Base-by-base conservation (phyloP, 1,284 basidiomycete species). In the Papiliotrema nemorosa region DNA sequence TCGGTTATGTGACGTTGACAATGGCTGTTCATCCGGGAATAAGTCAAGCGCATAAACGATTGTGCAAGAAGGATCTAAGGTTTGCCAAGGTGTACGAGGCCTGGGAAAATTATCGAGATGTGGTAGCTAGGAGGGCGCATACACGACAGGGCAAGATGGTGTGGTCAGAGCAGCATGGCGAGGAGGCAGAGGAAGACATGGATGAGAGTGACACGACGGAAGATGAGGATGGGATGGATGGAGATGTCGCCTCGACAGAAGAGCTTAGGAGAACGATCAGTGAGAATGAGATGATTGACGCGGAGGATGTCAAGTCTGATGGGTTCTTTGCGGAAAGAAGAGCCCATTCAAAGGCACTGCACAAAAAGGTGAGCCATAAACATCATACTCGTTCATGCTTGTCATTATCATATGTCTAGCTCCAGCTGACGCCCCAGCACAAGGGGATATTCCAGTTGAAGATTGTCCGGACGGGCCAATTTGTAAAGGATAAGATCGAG, bases 371-470 rank as follows among this genome's bases (percentile, higher is more conserved):
- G 37, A 53, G 60, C n/a, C n/a, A n/a, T n/a, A n/a, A n/a, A n/a
- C 58, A 7, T 18, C 26, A 45, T n/a, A 33, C 45, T n/a, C n/a
- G n/a, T n/a, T n/a, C n/a, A n/a, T n/a, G n/a, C n/a, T n/a, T n/a
- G n/a, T n/a, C n/a, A n/a, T n/a, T n/a, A n/a, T n/a, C n/a, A n/a
- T n/a, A n/a, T n/a, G n/a, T n/a, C n/a, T n/a, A n/a, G n/a, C n/a
- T n/a, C n/a, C n/a, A n/a, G n/a, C n/a, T n/a, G n/a, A n/a, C n/a
- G 9, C 21, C 27, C 49, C 58, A 69, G 64, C 52, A 71, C 47
- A 64, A 64, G 48, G 73, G 73, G 16, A 63, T 75, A 44, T 73
- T 73, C 63, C 71, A 73, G 58, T 63, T 73, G 26, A 69, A 71
- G 44, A 55, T 75, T 21, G 69, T 66, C 21, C 55, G 73, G 21